phyloP scores from a whole-genome alignment of 495 filamentous ascomycete species.

The Hypoxylon perforatum region DNA sequence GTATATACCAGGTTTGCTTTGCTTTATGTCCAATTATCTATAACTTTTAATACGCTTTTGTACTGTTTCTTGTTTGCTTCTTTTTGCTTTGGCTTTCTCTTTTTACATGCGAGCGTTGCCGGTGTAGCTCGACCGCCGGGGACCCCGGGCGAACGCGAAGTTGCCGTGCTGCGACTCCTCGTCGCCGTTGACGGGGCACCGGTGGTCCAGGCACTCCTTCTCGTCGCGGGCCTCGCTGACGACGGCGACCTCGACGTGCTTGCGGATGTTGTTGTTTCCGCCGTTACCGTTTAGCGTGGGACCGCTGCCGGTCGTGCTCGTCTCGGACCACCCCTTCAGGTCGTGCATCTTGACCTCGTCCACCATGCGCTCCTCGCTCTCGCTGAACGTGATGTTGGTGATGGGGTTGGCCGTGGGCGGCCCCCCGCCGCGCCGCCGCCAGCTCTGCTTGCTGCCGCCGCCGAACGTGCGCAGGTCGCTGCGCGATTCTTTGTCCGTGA shows the following conservation, averaged over 20 bases:
- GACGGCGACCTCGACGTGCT: conserved; percentile 39
- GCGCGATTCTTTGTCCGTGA: conserved; percentile 41
- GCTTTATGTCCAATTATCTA: conserved; percentile 6
- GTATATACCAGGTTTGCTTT: conserved; percentile 16
- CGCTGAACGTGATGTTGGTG: conserved; percentile 60
- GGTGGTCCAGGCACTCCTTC: neutral
- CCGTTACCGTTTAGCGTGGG: neutral
- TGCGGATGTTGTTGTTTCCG: conserved; percentile 32
- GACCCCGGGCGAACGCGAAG: conserved; percentile 36
- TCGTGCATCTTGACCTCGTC: conserved; percentile 54
- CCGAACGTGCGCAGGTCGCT: conserved; percentile 46
- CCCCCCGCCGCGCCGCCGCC: conserved; percentile 51
- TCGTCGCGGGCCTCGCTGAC: conserved; percentile 35
- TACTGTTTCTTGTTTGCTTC: no score
- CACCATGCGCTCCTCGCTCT: conserved; percentile 63
- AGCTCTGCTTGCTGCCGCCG: conserved; percentile 48
- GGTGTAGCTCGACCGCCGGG: conserved; percentile 34
- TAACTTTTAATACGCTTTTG: conserved; percentile 1
- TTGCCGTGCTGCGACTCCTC: conserved; percentile 41
- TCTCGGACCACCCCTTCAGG: conserved; percentile 42
- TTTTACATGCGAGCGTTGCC: conserved; percentile 26
- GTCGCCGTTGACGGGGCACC: conserved; percentile 22
- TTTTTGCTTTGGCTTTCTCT: no score
- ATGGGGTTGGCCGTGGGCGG: conserved; percentile 57
- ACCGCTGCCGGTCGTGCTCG: conserved; percentile 33